Percentiles rank a stretch among this genome's conserved stretches.
Evolutionary conservation across 1,284 basidiomycete genomes (phyloP).

Genomic region (Melampsora larici-populina): DNA sequence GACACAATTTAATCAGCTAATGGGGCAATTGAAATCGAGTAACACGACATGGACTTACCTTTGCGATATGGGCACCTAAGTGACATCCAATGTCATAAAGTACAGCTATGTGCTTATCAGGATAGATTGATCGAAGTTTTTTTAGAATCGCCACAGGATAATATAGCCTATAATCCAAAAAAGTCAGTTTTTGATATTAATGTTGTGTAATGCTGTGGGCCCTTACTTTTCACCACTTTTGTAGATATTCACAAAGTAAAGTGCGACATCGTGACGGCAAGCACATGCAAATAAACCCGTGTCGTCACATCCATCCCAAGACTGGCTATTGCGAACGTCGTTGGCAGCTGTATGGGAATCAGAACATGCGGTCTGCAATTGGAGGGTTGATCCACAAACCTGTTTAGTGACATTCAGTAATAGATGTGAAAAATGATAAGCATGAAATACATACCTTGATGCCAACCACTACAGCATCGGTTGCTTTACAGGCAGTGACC

Average conservation of each 20-base stretch:
- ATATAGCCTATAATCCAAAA: not conserved
- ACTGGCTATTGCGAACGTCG: not conserved
- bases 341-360: conserved; percentile 35
- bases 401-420: too few relatives aligned
- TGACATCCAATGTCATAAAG: conserved; percentile 26
- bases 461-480: not conserved
- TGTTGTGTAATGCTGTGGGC: not conserved
- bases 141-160: conserved; percentile 8
- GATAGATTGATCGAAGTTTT: not conserved
- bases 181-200: not conserved
- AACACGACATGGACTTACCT: not conserved
- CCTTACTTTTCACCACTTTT: conserved; percentile 21
- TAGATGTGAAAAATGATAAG: not conserved
- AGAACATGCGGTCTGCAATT: not conserved
- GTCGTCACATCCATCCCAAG: conserved; percentile 20
- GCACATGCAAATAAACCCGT: conserved; percentile 8
- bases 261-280: conserved; percentile 15
- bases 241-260: conserved; percentile 7
- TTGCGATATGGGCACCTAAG: conserved; percentile 20
- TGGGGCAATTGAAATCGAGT: not conserved
- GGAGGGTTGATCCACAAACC: too few relatives aligned
- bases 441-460: not conserved
- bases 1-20: too few relatives aligned
- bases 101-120: not conserved
- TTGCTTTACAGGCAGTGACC: not conserved